Percentiles rank a stretch among this genome's conserved stretches.
Conservation (phyloP, 2,329 filamentous ascomycete genomes). For the Scytalidium sp. region DNA sequence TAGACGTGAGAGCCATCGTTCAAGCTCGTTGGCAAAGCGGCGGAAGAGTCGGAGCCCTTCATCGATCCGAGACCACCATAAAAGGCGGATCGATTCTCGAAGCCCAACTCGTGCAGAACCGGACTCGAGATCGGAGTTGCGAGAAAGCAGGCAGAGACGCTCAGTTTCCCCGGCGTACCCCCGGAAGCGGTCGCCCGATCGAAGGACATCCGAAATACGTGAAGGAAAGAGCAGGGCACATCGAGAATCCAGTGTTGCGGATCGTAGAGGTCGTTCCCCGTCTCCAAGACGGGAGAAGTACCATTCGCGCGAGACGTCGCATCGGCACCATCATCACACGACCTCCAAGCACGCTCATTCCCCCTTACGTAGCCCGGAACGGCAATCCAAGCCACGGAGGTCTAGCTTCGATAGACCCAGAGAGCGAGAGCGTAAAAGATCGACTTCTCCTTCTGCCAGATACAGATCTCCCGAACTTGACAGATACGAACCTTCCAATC, state of each 20-base stretch:
- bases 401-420: slow-evolving; percentile 17
- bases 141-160: slow-evolving; percentile 23
- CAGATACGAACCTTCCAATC: slow-evolving; percentile 23
- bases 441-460: slow-evolving; percentile 13
- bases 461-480: slow-evolving; percentile 24
- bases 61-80: slow-evolving; percentile 26
- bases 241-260: slow-evolving; percentile 19
- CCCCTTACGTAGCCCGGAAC: slow-evolving; percentile 8
- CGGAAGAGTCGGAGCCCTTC: slow-evolving; percentile 30
- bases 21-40: slow-evolving; percentile 28
- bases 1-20: slow-evolving; percentile 24
- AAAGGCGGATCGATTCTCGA: slow-evolving; percentile 24
- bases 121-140: slow-evolving; percentile 14
- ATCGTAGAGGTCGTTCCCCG: slow-evolving; percentile 24
- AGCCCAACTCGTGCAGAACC: slow-evolving; percentile 25
- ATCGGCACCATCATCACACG: slow-evolving; percentile 8
- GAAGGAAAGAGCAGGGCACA: slow-evolving; percentile 20
- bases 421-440: slow-evolving; percentile 18
- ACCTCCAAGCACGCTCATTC: slow-evolving; percentile 15
- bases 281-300: slow-evolving; percentile 18
- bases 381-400: slow-evolving; percentile 14
- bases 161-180: slow-evolving; percentile 22
- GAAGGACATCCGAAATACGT: slow-evolving; percentile 14
- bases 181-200: slow-evolving; percentile 24
- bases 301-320: slow-evolving; percentile 14